phyloP scores from a whole-genome alignment of 2,329 filamentous ascomycete species.

The Scortechinia acanthostroma region DNA sequence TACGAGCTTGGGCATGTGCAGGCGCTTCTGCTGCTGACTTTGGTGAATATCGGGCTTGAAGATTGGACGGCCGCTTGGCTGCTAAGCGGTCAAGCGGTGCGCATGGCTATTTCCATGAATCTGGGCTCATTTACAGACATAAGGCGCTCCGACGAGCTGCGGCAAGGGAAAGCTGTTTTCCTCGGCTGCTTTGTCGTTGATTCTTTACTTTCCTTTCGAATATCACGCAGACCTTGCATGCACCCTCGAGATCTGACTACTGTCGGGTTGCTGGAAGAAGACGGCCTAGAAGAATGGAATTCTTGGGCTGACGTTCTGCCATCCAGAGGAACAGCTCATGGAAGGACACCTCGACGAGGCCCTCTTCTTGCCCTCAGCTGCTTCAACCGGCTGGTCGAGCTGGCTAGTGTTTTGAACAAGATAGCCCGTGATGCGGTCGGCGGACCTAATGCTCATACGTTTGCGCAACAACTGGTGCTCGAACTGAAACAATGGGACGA shows the following conservation, averaged over 20 bases:
- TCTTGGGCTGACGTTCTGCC: slow-evolving; percentile 1
- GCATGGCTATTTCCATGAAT: slow-evolving; percentile 30
- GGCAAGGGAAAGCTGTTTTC: slow-evolving; percentile 30
- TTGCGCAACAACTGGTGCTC: slow-evolving; percentile 21
- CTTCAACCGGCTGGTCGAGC: not conserved
- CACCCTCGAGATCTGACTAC: slow-evolving; percentile 17
- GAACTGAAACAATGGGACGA: slow-evolving; percentile 25
- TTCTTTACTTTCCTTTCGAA: slow-evolving; percentile 35
- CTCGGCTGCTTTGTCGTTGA: slow-evolving; percentile 45
- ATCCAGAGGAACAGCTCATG: not conserved
- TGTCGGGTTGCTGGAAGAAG: slow-evolving; percentile 6
- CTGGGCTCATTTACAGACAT: slow-evolving; percentile 16
- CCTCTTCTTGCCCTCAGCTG: not conserved
- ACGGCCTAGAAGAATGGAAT: slow-evolving; percentile 3
- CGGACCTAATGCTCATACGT: slow-evolving; percentile 14
- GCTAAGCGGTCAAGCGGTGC: slow-evolving; percentile 38
- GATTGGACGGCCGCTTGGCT: slow-evolving; percentile 41
- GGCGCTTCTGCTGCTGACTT: slow-evolving; percentile 30
- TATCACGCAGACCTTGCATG: slow-evolving; percentile 34
- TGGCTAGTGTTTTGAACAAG: slow-evolving; percentile 20
- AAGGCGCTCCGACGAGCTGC: slow-evolving; percentile 17
- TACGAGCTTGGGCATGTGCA: slow-evolving; percentile 31
- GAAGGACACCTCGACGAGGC: not conserved
- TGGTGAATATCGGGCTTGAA: slow-evolving; percentile 37
- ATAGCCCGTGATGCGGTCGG: slow-evolving; percentile 17